These are phyloP conservation scores for Nasturtium officinale DNA, from an alignment of 345 rosid species.

Conservation along the genomic window DNA sequence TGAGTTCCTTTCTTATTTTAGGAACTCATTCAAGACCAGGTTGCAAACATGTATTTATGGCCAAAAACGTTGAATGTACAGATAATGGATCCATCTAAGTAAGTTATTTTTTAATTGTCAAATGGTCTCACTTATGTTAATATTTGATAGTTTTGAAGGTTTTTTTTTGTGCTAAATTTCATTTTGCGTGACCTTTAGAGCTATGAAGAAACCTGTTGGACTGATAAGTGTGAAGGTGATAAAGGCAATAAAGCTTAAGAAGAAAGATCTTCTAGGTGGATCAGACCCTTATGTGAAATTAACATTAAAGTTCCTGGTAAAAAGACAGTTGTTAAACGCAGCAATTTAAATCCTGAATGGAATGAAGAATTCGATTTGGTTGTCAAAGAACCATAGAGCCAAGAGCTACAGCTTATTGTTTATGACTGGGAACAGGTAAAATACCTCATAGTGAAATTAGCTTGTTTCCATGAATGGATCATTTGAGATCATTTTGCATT, in stretches of 20 bases:
- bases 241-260: constrained; percentile 75
- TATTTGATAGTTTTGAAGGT: not conserved
- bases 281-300: constrained; percentile 93
- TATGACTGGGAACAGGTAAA: constrained; percentile 95
- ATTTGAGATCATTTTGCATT: not conserved
- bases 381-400: constrained; percentile 75
- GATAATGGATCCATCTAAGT: constrained; percentile 83
- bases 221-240: constrained; percentile 72
- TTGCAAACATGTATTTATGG: constrained; percentile 95
- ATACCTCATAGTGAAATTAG: not conserved
- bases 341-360: constrained; percentile 94
- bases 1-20: constrained; percentile 36
- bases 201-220: constrained; percentile 82
- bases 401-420: constrained; percentile 62
- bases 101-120: not conserved
- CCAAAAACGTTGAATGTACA: constrained; percentile 82
- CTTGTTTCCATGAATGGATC: not conserved
- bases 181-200: constrained; percentile 47
- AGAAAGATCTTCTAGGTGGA: constrained; percentile 81
- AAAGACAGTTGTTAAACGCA: constrained; percentile 78
- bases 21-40: constrained; percentile 94
- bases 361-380: constrained; percentile 80
- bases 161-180: constrained; percentile 5
- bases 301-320: constrained; percentile 70
- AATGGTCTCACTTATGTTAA: not conserved